These are phyloP conservation scores for Lepidopterella palustris DNA, from an alignment of 495 filamentous ascomycete genomes.

Conservation along the genomic window DNA sequence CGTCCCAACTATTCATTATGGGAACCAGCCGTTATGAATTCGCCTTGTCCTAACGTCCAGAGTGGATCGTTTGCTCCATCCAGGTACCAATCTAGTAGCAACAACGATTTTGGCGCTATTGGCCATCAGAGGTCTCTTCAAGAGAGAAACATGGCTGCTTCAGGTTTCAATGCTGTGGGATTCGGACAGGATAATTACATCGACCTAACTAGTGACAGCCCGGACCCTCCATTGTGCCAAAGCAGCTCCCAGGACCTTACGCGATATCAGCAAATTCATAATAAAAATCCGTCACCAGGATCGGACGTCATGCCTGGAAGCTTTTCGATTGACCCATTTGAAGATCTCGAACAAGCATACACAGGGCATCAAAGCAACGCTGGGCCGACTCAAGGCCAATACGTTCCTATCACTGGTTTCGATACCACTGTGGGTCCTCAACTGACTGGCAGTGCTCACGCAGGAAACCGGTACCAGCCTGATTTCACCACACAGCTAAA, in stretches of 20 bases:
- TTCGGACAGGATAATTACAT: not conserved
- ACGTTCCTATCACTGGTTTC: not conserved
- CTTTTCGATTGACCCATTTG: not conserved
- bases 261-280: not conserved
- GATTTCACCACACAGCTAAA: no score
- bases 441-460: not conserved
- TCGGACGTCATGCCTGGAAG: not conserved
- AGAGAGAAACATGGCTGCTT: not conserved
- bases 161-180: not conserved
- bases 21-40: no score
- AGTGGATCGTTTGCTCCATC: not conserved
- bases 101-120: not conserved
- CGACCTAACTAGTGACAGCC: conserved; percentile 4
- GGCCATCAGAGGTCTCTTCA: not conserved
- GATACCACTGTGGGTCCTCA: not conserved
- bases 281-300: not conserved
- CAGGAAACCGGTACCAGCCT: not conserved
- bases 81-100: not conserved
- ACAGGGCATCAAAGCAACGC: not conserved
- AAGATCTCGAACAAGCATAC: not conserved
- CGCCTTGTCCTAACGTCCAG: no score
- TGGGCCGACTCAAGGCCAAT: not conserved
- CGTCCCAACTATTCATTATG: no score
- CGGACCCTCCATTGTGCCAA: not conserved
- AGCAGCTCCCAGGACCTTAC: not conserved